phyloP scores from a whole-genome alignment of 768 basidiomycete genomes.

The Mycena rosella region DNA sequence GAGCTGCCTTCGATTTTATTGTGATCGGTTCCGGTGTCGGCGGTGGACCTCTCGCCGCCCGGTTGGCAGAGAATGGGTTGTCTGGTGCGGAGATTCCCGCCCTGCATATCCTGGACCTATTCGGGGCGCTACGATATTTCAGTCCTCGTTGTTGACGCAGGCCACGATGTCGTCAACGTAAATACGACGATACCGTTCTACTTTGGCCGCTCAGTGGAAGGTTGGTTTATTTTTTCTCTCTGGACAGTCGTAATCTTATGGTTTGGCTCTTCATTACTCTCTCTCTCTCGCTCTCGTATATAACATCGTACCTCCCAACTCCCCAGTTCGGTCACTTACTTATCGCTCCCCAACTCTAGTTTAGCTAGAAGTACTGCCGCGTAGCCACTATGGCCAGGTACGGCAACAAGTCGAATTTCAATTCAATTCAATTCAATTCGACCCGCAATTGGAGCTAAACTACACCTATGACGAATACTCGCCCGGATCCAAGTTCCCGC shows the following conservation, averaged over 20 bases:
- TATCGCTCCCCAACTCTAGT: not conserved
- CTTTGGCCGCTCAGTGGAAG: no score
- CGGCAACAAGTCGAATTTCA: no score
- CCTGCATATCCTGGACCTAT: not conserved
- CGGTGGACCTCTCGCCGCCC: constrained; percentile 44
- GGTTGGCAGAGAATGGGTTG: constrained; percentile 41
- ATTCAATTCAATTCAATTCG: no score
- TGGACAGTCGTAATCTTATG: no score
- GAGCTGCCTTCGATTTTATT: constrained; percentile 40
- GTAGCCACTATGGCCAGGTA: no score
- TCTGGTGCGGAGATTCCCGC: constrained; percentile 37
- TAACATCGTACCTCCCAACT: no score
- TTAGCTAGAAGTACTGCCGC: no score
- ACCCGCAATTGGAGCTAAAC: constrained; percentile 44
- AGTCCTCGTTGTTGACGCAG: constrained; percentile 48
- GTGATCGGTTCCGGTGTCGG: constrained; percentile 46
- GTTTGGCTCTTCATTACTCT: no score
- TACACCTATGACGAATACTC: constrained; percentile 48
- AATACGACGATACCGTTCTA: constrained; percentile 47
- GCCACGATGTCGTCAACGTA: constrained; percentile 41
- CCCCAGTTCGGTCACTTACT: no score
- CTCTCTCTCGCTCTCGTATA: no score
- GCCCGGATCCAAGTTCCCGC: constrained; percentile 40
- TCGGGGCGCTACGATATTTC: not conserved
- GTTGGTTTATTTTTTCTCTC: constrained; percentile 26